phyloP scores from a whole-genome alignment of 2,329 filamentous ascomycete genomes.

The Aspergillus fructus region DNA sequence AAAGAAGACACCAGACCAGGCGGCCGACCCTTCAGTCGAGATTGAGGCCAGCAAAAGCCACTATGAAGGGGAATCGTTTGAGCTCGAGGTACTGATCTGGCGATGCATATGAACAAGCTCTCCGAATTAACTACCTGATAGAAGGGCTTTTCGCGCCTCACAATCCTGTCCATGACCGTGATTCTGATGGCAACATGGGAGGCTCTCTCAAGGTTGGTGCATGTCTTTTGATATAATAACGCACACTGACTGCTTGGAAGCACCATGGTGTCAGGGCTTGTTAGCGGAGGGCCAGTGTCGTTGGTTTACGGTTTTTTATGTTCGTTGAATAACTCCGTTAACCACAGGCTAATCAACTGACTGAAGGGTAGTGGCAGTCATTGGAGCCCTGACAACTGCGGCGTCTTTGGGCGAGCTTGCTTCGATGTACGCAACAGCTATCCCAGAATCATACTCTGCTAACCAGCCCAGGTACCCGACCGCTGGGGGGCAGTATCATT shows the following conservation, averaged over 20 bases:
- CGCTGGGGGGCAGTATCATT: conserved; percentile 15
- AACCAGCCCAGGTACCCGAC: conserved; percentile 6
- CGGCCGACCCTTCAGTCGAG: not conserved
- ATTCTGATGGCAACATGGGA: conserved; percentile 5
- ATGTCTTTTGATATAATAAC: not conserved
- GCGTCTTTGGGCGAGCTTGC: conserved; percentile 10
- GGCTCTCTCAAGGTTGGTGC: not conserved
- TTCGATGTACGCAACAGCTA: conserved; percentile 1
- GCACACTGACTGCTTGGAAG: not conserved
- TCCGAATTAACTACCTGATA: not conserved
- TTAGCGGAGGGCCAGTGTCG: conserved; percentile 9
- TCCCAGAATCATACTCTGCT: not conserved
- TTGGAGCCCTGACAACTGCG: conserved; percentile 4
- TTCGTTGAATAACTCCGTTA: too few relatives aligned
- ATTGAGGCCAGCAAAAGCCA: not conserved
- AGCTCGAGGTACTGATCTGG: too few relatives aligned
- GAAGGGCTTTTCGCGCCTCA: not conserved
- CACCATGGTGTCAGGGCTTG: conserved; percentile 1
- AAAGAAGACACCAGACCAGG: fast-evolving
- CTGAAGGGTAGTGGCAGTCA: conserved; percentile 1
- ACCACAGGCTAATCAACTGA: too few relatives aligned
- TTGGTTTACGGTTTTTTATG: conserved; percentile 11
- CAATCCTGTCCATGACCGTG: not conserved
- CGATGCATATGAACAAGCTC: too few relatives aligned
- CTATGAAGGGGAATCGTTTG: not conserved